Evolutionary conservation across 768 basidiomycete species (phyloP), one percentile per base, ranked within the genome.

Genomic region (Rhodocollybia butyracea): DNA sequence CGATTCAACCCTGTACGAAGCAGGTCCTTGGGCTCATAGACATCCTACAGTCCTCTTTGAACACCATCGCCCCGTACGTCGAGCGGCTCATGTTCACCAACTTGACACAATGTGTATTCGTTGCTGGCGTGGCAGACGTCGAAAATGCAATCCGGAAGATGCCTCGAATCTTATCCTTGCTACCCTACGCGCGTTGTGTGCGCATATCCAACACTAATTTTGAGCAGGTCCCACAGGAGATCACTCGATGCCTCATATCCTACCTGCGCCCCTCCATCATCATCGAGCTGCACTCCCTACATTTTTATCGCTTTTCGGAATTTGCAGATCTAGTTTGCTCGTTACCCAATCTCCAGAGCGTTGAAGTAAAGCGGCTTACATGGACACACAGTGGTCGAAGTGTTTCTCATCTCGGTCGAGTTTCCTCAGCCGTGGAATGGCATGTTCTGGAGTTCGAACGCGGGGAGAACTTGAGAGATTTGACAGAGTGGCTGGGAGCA

Each of bases 171-270:
- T 17, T 45, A 22, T 53, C 57, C 42, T 19, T 46, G 34, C 22
- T 54, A 19, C 41, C 42, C 5, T 17, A 24, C 6, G 29, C 45
- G 29, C 11, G 19, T 10, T 19, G n/a, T 34, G 24, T 57, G 5
- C 51, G 51, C 40, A 39, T 57, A 38, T 46, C 51, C 22, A 54
- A 57, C 36, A 57, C 57, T 19, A 42, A 57, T 34, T 57, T 57
- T 38, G 57, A 53, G 42, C 51, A 47, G 29, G 27, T 57, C 24
- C 57, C 57, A 7, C 27, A 42, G 24, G 57, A 57, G 26, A 21
- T 57, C 13, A 27, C 41, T 46, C 51, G 36, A 12, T 30, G 36
- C 11, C 51, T 57, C 17, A 31, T 57, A 29, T 42, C 39, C 24
- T 43, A 54, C 22, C 32, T 54, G 19, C 21, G 19, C 10, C 5